A percentile compares a stretch with the other conserved stretches of the same genome.
These are phyloP conservation scores for Coix lacrymajobi DNA, from an alignment of 176 grass and related monocot genomes.

Conservation along the genomic window DNA sequence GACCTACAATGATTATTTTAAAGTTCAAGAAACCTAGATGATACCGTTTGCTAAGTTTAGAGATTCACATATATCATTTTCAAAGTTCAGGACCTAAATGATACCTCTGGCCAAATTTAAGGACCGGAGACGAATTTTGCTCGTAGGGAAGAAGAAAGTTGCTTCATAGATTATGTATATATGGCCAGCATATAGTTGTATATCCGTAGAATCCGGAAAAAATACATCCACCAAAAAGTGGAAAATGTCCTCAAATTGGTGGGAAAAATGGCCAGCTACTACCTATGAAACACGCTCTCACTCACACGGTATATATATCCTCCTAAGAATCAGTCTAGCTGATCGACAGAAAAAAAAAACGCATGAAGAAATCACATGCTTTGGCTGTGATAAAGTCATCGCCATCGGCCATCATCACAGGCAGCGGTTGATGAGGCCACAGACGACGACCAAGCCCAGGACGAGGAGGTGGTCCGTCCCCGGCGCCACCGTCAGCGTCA, in stretches of 20 bases:
- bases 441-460: conserved; percentile 54
- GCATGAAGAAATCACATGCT: neutral
- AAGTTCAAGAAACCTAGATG: too few species aligned
- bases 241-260: neutral
- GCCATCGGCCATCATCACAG: conserved; percentile 2
- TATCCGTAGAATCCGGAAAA: neutral
- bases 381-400: neutral
- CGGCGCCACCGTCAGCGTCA: conserved; percentile 49
- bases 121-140: too few species aligned
- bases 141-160: too few species aligned
- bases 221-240: neutral
- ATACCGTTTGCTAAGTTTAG: too few species aligned
- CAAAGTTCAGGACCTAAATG: too few species aligned
- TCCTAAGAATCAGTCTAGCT: neutral
- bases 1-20: too few species aligned
- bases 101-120: too few species aligned
- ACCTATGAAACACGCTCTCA: neutral
- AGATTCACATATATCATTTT: too few species aligned
- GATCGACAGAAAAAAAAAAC: neutral
- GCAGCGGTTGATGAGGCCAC: conserved; percentile 46
- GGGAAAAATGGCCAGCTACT: neutral
- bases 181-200: neutral
- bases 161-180: neutral
- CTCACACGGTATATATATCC: too few species aligned
- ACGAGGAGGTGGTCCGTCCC: conserved; percentile 56